Conservation (phyloP, 2,329 filamentous ascomycete genomes). For the Fusarium sarcochroum region DNA sequence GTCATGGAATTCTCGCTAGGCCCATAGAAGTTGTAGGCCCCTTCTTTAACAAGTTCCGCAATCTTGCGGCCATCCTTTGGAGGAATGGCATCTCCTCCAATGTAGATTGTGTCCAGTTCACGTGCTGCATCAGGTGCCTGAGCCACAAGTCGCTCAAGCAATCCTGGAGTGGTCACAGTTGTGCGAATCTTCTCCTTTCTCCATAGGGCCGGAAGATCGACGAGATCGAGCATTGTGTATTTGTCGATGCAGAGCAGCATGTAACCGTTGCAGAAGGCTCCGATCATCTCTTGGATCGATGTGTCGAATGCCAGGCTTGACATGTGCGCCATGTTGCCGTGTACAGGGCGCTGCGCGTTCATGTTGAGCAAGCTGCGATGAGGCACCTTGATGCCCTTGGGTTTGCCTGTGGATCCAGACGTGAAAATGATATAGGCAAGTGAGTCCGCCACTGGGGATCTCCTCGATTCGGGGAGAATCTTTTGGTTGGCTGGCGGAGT, state of each 20-base stretch:
- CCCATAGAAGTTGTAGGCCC: neutral
- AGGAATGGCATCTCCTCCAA: neutral
- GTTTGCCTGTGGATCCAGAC: slow-evolving; percentile 10
- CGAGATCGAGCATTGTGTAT: slow-evolving; percentile 16
- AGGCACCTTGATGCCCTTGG: slow-evolving; percentile 9
- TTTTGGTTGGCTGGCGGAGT: neutral
- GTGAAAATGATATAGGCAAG: slow-evolving; percentile 17
- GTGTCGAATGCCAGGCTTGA: slow-evolving; percentile 30
- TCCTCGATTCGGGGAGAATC: neutral
- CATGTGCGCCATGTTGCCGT: slow-evolving; percentile 19
- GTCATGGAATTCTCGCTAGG: neutral
- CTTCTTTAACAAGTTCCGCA: neutral
- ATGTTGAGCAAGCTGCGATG: slow-evolving; percentile 20
- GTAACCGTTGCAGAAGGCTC: slow-evolving; percentile 15
- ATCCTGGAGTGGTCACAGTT: neutral
- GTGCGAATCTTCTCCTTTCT: neutral
- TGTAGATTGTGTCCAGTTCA: neutral
- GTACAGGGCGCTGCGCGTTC: slow-evolving; percentile 5
- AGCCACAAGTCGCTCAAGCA: neutral
- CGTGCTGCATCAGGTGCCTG: neutral
- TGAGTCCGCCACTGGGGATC: neutral
- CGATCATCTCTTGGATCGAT: slow-evolving; percentile 19
- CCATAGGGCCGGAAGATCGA: neutral
- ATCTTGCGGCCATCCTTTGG: neutral
- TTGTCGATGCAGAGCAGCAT: slow-evolving; percentile 33